These are phyloP conservation scores for Didymella arachidicola DNA, from an alignment of 2,329 filamentous ascomycete species.

Conservation along the genomic window DNA sequence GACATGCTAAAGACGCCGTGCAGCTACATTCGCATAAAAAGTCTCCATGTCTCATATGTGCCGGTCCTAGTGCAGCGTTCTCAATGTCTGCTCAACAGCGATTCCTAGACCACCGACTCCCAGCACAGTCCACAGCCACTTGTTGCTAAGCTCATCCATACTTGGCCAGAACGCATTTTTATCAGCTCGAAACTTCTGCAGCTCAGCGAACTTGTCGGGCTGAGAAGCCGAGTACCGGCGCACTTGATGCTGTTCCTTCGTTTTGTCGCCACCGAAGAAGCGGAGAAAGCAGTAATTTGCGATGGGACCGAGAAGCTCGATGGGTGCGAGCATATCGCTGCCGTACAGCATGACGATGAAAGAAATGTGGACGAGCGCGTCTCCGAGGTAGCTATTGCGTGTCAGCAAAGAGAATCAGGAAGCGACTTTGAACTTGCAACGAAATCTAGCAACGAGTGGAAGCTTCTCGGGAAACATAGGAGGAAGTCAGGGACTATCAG, in stretches of 20 bases:
- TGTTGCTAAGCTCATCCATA: constrained; percentile 59
- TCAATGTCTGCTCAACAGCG: constrained; percentile 55
- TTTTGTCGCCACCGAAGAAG: constrained; percentile 63
- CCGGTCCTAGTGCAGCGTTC: constrained; percentile 38
- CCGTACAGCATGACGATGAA: constrained; percentile 66
- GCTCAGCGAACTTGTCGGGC: constrained; percentile 61
- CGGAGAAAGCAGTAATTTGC: constrained; percentile 68
- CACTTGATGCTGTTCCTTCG: constrained; percentile 62
- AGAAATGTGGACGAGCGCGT: constrained; percentile 65
- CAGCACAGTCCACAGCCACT: constrained; percentile 64
- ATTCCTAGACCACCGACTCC: constrained; percentile 60
- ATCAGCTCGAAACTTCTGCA: constrained; percentile 60
- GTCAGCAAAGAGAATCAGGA: not conserved
- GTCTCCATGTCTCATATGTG: not conserved
- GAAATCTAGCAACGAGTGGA: too few relatives aligned
- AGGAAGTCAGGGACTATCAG: too few relatives aligned
- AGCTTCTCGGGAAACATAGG: too few relatives aligned
- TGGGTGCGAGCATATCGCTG: constrained; percentile 62
- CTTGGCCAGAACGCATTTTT: constrained; percentile 69
- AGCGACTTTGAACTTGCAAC: too few relatives aligned
- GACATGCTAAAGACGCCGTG: not conserved
- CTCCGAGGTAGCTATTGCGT: constrained; percentile 65
- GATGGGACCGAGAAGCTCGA: constrained; percentile 63
- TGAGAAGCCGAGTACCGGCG: constrained; percentile 61
- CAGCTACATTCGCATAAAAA: not conserved